Base-by-base conservation (phyloP, 1,284 basidiomycete genomes). In the Apiotrichum laibachii region DNA sequence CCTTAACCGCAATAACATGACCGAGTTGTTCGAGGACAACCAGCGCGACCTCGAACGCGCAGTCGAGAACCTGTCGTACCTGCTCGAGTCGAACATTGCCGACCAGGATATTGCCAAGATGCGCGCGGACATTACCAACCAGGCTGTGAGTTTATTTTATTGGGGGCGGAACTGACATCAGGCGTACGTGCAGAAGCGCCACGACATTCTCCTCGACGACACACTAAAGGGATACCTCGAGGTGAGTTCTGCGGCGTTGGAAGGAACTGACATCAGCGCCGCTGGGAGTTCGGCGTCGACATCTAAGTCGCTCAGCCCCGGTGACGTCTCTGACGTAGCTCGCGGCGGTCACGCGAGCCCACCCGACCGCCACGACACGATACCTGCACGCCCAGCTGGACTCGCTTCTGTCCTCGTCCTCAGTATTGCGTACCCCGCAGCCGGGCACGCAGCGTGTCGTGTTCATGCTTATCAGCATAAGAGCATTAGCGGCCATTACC, bases 1-100 rank as follows among this genome's bases (percentile, higher is more conserved):
- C 64, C 76, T 88, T 19, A 80, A 86, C 58, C 86, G 85, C 72
- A 87, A 91, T 67, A 98, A 97, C 76, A 84, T 90, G 83, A 98
- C 97, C 75, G 90, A 93, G 72, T 80, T 99, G 49, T 99, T 95
- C 69, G 95, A 98, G 78, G 94, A 97, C 79, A 98, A 98, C 72
- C 95, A 99, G 79, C 84, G 92, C 71, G 93, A 99, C 75, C 81
- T 99, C 46, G 95, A 99, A 78, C 85, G 85, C 64, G 95, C 95
- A 0, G 94, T 98, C 2, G 96, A 99, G 73, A 90, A 95, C 62
- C 82, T 99, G 5, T 91, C 92, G 0, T 94, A 95, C 75, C 80
- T 96, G 47, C 81, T 99, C 35, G 95, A 99, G 79, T 85, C 86
- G 50, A 91, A 90, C 22, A 88, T 98, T 63, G 65, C 61, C 9